Evolutionary conservation across 176 grass and related monocot species (phyloP).

Genomic region (Elymus sibiricus): DNA sequence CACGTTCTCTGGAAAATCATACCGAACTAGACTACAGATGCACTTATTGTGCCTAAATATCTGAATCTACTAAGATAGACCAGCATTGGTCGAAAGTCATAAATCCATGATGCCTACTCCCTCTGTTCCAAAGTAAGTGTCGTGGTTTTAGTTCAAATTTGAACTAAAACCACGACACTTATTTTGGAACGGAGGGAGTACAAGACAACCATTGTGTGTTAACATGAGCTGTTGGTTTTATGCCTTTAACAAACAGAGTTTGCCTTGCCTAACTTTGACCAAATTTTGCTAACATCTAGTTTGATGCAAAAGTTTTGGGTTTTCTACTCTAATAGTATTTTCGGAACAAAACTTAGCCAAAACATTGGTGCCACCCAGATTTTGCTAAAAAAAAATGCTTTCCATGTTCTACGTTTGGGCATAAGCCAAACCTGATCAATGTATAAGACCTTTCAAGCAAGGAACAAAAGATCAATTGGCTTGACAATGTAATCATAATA

Average conservation of each 20-base stretch:
- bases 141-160: too few species aligned
- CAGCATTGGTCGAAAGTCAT: background rate
- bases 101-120: background rate
- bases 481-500: constrained; percentile 4
- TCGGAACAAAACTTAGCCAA: background rate
- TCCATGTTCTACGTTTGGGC: background rate
- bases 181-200: too few species aligned
- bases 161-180: too few species aligned
- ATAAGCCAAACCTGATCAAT: background rate
- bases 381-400: background rate
- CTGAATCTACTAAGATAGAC: background rate
- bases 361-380: background rate
- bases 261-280: background rate
- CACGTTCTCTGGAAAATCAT: background rate
- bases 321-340: background rate
- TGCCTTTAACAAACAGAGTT: background rate
- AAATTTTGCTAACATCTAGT: background rate
- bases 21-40: background rate
- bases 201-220: background rate
- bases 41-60: background rate
- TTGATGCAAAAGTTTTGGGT: background rate
- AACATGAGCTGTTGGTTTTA: background rate
- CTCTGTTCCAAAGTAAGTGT: too few species aligned
- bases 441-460: background rate
- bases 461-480: background rate